These are phyloP conservation scores for Saitozyma podzolica DNA, from an alignment of 768 basidiomycete species.

Conservation along the genomic window DNA sequence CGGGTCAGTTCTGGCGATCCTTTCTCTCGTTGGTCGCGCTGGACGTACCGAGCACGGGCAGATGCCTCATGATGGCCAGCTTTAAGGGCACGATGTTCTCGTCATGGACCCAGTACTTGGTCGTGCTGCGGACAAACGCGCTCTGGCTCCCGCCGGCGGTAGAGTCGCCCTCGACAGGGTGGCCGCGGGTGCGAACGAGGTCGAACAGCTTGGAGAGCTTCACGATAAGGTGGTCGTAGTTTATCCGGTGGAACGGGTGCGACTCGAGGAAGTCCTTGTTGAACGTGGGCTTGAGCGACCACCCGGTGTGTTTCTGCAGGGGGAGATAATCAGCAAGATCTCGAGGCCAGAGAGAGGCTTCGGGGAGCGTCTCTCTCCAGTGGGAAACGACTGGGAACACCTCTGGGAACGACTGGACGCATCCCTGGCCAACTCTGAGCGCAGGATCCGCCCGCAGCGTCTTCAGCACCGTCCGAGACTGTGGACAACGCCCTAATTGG, in stretches of 20 bases:
- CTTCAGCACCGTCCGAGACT: no score
- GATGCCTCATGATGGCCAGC: conserved; percentile 82
- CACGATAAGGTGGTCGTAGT: conserved; percentile 81
- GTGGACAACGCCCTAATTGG: no score
- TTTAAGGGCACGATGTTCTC: conserved; percentile 94
- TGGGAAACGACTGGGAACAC: no score
- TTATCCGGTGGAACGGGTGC: conserved; percentile 84
- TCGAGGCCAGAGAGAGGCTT: not conserved
- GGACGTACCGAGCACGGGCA: conserved; percentile 83
- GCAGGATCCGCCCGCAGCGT: no score
- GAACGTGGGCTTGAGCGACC: conserved; percentile 80
- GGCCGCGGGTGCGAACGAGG: conserved; percentile 89
- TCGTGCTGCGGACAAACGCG: conserved; percentile 97
- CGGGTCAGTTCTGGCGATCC: no score
- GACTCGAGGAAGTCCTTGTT: conserved; percentile 88
- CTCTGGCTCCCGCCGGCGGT: conserved; percentile 93
- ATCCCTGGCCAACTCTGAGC: no score
- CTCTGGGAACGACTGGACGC: no score
- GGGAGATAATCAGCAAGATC: not conserved
- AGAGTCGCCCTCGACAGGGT: conserved; percentile 89
- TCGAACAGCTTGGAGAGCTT: conserved; percentile 94
- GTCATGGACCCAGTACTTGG: conserved; percentile 98
- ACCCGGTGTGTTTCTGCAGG: conserved; percentile 85
- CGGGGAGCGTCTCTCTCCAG: no score
- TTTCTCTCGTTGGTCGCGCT: not conserved